These are phyloP conservation scores for Phytophthora ramorum DNA, from an alignment of 352 stramenopile species.

Conservation along the genomic window DNA sequence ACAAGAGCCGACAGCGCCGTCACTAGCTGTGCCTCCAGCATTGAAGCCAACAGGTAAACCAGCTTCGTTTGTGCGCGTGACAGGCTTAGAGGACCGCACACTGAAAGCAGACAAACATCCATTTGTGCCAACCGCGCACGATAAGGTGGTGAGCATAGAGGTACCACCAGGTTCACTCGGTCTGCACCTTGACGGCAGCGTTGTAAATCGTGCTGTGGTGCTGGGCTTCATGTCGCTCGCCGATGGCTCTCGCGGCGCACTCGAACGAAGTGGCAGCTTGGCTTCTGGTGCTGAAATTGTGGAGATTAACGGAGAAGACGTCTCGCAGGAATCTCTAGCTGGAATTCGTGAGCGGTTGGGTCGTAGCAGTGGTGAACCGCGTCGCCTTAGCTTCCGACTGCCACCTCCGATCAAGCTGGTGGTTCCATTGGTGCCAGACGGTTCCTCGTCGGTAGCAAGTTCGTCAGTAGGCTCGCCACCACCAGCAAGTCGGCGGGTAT, in stretches of 20 bases:
- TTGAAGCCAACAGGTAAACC: slow-evolving; percentile 4
- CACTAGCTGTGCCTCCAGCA: neutral
- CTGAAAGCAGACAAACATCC: slow-evolving; percentile 7
- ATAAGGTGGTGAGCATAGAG: slow-evolving; percentile 51
- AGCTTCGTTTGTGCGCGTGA: slow-evolving; percentile 36
- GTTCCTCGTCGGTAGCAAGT: neutral
- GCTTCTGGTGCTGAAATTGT: slow-evolving; percentile 54
- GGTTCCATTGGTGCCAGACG: neutral
- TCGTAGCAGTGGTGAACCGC: slow-evolving; percentile 36
- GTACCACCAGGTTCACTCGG: slow-evolving; percentile 62
- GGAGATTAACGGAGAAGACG: slow-evolving; percentile 69
- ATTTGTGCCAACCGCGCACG: slow-evolving; percentile 18
- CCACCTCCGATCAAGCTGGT: slow-evolving; percentile 26
- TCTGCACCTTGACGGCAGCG: slow-evolving; percentile 54
- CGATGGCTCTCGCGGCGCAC: slow-evolving; percentile 49
- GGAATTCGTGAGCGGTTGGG: slow-evolving; percentile 55
- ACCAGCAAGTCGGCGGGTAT: slow-evolving; percentile 23
- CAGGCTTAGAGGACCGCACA: slow-evolving; percentile 28
- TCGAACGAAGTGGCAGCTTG: slow-evolving; percentile 57
- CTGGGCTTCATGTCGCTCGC: slow-evolving; percentile 66
- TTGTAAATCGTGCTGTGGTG: slow-evolving; percentile 52
- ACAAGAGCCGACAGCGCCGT: neutral
- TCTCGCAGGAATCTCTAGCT: slow-evolving; percentile 47
- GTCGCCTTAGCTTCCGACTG: slow-evolving; percentile 55
- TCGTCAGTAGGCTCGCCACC: neutral